Percentiles rank a stretch among this genome's conserved stretches.
These are phyloP conservation scores for Suillus tomentosus DNA, from an alignment of 768 basidiomycete species.

Conservation along the genomic window DNA sequence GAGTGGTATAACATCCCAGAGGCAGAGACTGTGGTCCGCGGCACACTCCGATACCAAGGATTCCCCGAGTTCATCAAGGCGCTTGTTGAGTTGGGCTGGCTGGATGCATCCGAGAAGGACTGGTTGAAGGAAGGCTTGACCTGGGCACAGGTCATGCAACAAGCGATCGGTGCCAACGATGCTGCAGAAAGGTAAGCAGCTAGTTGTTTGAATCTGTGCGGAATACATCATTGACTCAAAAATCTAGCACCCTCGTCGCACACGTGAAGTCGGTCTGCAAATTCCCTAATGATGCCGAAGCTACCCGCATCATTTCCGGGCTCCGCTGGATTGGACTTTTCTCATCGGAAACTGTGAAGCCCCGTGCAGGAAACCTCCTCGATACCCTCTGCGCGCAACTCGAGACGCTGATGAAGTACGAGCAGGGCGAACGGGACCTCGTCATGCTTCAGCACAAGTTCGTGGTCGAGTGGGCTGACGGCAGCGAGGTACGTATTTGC, in stretches of 20 bases:
- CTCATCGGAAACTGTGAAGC: constrained; percentile 61
- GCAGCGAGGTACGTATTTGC: constrained; percentile 52
- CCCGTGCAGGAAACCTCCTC: constrained; percentile 76
- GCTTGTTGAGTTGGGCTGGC: constrained; percentile 85
- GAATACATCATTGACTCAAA: constrained; percentile 8
- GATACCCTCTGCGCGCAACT: constrained; percentile 92
- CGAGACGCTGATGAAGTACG: constrained; percentile 92
- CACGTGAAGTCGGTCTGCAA: constrained; percentile 68
- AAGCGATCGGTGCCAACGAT: constrained; percentile 67
- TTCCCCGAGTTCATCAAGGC: constrained; percentile 94
- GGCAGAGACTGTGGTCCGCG: constrained; percentile 89
- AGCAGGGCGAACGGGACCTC: constrained; percentile 87
- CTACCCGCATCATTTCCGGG: constrained; percentile 81
- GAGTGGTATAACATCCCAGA: constrained; percentile 94
- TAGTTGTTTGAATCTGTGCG: constrained; percentile 9
- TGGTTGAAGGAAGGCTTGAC: constrained; percentile 76
- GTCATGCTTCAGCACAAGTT: constrained; percentile 99
- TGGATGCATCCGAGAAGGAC: constrained; percentile 72
- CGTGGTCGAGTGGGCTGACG: constrained; percentile 85
- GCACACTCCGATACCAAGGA: constrained; percentile 93
- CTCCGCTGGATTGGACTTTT: constrained; percentile 94
- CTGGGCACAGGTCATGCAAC: constrained; percentile 84
- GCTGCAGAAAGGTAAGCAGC: constrained; percentile 63
- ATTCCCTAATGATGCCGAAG: constrained; percentile 74
- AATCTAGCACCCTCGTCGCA: constrained; percentile 65